These are phyloP conservation scores for Aspergillus neotritici DNA, from an alignment of 2,329 filamentous ascomycete genomes.

Conservation along the genomic window DNA sequence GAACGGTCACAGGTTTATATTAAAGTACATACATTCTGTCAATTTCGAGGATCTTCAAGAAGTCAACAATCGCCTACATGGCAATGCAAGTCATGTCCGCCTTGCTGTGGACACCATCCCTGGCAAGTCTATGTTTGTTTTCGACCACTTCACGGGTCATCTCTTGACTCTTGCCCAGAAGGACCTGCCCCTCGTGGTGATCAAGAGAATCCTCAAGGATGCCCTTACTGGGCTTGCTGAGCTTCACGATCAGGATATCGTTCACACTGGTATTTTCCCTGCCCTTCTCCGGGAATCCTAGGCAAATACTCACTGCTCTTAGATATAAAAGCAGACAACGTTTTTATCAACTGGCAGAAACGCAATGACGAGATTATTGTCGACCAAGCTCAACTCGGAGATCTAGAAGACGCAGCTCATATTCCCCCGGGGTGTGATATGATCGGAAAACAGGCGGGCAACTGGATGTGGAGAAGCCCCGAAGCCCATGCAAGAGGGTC, in stretches of 20 bases:
- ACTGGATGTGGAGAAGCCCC: conserved; percentile 33
- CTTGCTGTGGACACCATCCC: conserved; percentile 40
- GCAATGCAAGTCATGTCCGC: conserved; percentile 27
- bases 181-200: conserved; percentile 32
- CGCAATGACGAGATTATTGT: not conserved
- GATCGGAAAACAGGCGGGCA: conserved; percentile 17
- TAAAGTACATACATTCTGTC: conserved; percentile 8
- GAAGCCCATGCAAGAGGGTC: conserved; percentile 25
- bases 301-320: not conserved
- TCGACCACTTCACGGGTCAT: conserved; percentile 41
- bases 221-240: conserved; percentile 34
- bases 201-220: conserved; percentile 42
- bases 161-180: conserved; percentile 41
- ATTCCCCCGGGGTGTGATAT: conserved; percentile 5
- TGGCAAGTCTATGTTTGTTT: conserved; percentile 43
- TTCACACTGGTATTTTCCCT: conserved; percentile 24
- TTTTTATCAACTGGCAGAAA: conserved; percentile 5
- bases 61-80: conserved; percentile 12
- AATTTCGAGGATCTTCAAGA: conserved; percentile 4
- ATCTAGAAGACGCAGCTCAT: conserved; percentile 6
- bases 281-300: not conserved
- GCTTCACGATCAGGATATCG: conserved; percentile 31
- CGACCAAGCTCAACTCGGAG: conserved; percentile 5
- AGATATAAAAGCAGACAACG: conserved; percentile 6
- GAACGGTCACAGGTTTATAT: not conserved